Percentiles rank a stretch among this genome's conserved stretches.
Conservation (phyloP, 2,329 filamentous ascomycete genomes). For the Teratosphaeria zuluensis region DNA sequence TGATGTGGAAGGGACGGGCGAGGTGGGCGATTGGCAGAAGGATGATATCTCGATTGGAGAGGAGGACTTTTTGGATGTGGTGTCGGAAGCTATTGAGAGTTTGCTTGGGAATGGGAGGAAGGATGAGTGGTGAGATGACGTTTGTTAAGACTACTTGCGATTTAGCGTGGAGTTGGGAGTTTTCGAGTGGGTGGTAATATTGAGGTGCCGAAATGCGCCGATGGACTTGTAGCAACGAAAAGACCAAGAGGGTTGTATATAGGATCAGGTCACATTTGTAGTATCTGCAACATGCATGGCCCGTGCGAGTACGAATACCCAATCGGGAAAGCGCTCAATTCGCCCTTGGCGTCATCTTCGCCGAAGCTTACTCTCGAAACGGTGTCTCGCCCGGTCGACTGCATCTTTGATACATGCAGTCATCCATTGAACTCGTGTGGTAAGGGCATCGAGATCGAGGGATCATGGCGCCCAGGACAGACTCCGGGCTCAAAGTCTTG, state of each 20-base stretch:
- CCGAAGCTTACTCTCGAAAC: not conserved
- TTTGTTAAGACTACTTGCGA: not conserved
- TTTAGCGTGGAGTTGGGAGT: not conserved
- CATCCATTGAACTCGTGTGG: not conserved
- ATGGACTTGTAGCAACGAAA: too few species aligned
- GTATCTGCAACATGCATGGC: not conserved
- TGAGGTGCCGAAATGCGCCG: not conserved
- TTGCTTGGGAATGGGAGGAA: not conserved
- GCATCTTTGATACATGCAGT: not conserved
- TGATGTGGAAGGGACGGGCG: not conserved
- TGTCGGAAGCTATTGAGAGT: not conserved
- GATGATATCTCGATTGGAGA: not conserved
- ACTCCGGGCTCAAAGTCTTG: not conserved
- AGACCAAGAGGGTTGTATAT: too few species aligned
- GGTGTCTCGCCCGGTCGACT: not conserved
- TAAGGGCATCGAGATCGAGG: not conserved
- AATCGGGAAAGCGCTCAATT: not conserved
- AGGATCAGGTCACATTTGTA: not conserved
- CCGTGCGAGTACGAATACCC: not conserved
- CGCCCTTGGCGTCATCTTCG: not conserved
- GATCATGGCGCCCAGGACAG: not conserved
- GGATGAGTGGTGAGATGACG: not conserved
- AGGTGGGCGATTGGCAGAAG: conserved; percentile 1
- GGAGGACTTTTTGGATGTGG: not conserved
- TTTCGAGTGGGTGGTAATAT: not conserved